phyloP scores from a whole-genome alignment of 352 stramenopile species.

The Globisporangium cystogenes region DNA sequence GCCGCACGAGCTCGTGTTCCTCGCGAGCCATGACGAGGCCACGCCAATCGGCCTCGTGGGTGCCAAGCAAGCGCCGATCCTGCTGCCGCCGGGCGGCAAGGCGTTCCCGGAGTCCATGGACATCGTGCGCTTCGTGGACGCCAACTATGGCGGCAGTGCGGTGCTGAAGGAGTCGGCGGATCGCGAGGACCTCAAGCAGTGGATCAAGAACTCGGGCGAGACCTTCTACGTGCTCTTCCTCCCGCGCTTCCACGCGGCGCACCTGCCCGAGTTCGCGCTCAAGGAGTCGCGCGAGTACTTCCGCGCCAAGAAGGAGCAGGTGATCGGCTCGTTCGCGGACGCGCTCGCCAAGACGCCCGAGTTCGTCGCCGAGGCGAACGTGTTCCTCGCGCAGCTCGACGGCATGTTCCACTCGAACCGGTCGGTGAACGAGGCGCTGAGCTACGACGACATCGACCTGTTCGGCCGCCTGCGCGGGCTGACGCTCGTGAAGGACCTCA shows the following conservation, averaged over 20 bases:
- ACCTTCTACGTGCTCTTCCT: constrained; percentile 33
- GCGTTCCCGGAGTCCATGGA: constrained; percentile 34
- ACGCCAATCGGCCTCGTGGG: constrained; percentile 32
- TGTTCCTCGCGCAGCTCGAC: constrained; percentile 23
- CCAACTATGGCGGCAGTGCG: constrained; percentile 21
- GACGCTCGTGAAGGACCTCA: constrained; percentile 40
- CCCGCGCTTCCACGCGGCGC: constrained; percentile 37
- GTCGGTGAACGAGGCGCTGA: constrained; percentile 37
- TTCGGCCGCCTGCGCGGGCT: constrained; percentile 37
- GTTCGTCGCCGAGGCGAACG: constrained; percentile 31
- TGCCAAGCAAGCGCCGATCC: constrained; percentile 32
- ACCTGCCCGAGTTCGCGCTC: constrained; percentile 39
- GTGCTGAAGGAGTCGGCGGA: constrained; percentile 26
- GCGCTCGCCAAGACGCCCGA: constrained; percentile 34
- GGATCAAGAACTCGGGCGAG: constrained; percentile 40
- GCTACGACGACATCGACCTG: constrained; percentile 54
- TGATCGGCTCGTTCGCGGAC: constrained; percentile 31
- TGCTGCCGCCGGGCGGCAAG: constrained; percentile 19
- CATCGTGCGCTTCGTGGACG: constrained; percentile 42
- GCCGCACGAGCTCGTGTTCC: constrained; percentile 26
- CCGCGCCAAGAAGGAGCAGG: constrained; percentile 52
- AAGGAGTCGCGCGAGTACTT: constrained; percentile 42
- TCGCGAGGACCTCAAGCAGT: constrained; percentile 36
- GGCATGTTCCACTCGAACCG: constrained; percentile 34
- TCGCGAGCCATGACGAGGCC: constrained; percentile 38